phyloP scores from a whole-genome alignment of 2,329 filamentous ascomycete species.

The Fusarium tanahbumbuense region DNA sequence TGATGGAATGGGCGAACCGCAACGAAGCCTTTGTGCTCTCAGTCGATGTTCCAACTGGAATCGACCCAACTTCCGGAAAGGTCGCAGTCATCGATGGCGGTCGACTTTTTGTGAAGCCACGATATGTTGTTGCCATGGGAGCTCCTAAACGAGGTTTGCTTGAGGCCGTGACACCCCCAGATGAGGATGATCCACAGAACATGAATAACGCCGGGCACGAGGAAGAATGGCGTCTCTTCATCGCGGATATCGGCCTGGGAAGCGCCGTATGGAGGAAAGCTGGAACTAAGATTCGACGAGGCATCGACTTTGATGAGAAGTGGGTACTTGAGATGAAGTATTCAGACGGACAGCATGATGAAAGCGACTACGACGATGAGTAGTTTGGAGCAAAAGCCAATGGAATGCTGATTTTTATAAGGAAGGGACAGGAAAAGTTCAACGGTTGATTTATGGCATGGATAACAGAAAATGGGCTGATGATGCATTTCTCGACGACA shows the following conservation, averaged over 20 bases:
- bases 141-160: slow-evolving; percentile 88
- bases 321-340: slow-evolving; percentile 83
- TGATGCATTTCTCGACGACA: slow-evolving; percentile 25
- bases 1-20: slow-evolving; percentile 94
- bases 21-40: slow-evolving; percentile 85
- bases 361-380: slow-evolving; percentile 44
- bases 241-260: slow-evolving; percentile 88
- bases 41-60: slow-evolving; percentile 90
- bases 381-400: slow-evolving; percentile 3
- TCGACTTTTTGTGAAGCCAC: slow-evolving; percentile 81
- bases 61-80: slow-evolving; percentile 81
- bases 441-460: slow-evolving; percentile 36
- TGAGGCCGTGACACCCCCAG: slow-evolving; percentile 73
- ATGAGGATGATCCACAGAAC: slow-evolving; percentile 53
- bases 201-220: slow-evolving; percentile 54
- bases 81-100: slow-evolving; percentile 77
- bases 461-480: slow-evolving; percentile 12
- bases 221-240: slow-evolving; percentile 80
- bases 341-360: slow-evolving; percentile 51
- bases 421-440: slow-evolving; percentile 28
- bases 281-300: slow-evolving; percentile 81
- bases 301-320: slow-evolving; percentile 86
- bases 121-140: slow-evolving; percentile 85
- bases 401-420: neutral
- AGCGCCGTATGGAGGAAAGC: slow-evolving; percentile 87